Base-by-base conservation (phyloP, 441 rosid genomes). In the Brassica balearica region DNA sequence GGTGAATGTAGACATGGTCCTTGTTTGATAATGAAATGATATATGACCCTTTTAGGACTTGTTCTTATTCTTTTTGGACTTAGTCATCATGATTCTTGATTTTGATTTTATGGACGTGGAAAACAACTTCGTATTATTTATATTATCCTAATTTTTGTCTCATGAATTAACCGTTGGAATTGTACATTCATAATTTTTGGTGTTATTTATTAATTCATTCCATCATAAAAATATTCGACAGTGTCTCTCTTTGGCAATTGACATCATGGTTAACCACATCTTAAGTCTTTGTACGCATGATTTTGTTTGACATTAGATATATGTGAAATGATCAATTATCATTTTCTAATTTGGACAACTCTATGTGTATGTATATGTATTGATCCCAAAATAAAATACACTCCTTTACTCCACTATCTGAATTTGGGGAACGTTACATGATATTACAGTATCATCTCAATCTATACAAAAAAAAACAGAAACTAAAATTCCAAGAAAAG, bases 401-500 rank as follows among this genome's bases (percentile, higher is more conserved):
- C 65, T 9, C 60, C n/a, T 15, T 41, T 19, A 71, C 68, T 78
- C 73, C 55, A 66, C 22, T 48, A 29, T 61, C 23, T 68, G 81
- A 64, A 22, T 73, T 67, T 72, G 10, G 22, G 53, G 61, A 70
- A 3, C 67, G 72, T 74, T 69, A 88, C 88, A 90, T 82, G 82
- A 86, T 84, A 81, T 82, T 84, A 87, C 92, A 87, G 79, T 78
- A 86, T 88, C 82, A 81, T 78, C 79, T 88, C 82, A 77, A 84
- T 87, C 94, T 89, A 85, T 88, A 89, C 91, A 81, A 64, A 78
- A 53, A 43, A 29, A 8, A 17, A 41, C 81, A 81, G 75, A 79
- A 76, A 82, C 81, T 80, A 80, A 84, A 86, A 77, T 75, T 71
- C 77, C 81, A 77, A 82, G 53, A 29, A 32, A 65, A 65, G 3